Percentiles rank a stretch among this genome's conserved stretches.
Evolutionary conservation across 257 asterid species (phyloP).

Genomic region (Leonotis leonurus): DNA sequence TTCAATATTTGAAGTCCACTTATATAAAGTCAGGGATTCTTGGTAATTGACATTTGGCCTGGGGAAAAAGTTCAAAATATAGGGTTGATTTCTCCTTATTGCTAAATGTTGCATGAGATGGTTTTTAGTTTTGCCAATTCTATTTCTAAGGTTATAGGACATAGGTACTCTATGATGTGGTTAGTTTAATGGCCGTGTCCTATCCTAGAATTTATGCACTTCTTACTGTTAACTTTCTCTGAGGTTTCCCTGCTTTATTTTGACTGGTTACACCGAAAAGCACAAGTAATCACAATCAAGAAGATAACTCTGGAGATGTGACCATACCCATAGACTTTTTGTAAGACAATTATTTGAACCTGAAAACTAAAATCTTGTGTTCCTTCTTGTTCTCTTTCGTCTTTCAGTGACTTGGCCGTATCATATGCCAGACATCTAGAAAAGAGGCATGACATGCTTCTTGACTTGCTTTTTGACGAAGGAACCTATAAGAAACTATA

Average conservation of each 20-base stretch:
- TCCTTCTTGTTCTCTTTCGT: conserved; percentile 18
- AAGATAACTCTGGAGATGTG: background rate
- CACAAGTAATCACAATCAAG: background rate
- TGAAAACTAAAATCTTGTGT: conserved; percentile 6
- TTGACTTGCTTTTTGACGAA: conserved; percentile 69
- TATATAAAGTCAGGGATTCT: background rate
- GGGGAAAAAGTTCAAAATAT: background rate
- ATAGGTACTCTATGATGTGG: background rate
- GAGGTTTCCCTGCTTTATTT: background rate
- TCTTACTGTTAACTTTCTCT: background rate
- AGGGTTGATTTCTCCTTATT: background rate
- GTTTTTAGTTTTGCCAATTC: background rate
- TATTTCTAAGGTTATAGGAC: background rate
- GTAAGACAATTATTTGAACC: background rate
- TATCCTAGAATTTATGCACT: no score
- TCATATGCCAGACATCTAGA: conserved; percentile 73
- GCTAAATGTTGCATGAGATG: background rate
- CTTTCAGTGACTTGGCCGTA: conserved; percentile 60
- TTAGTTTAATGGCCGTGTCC: background rate
- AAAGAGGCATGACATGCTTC: conserved; percentile 93
- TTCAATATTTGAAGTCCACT: background rate
- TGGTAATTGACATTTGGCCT: background rate
- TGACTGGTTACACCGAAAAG: background rate
- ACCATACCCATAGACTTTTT: background rate
- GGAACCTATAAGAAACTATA: conserved; percentile 83